phyloP scores from a whole-genome alignment of 78 protist species.

The Ministeria vibrans region DNA sequence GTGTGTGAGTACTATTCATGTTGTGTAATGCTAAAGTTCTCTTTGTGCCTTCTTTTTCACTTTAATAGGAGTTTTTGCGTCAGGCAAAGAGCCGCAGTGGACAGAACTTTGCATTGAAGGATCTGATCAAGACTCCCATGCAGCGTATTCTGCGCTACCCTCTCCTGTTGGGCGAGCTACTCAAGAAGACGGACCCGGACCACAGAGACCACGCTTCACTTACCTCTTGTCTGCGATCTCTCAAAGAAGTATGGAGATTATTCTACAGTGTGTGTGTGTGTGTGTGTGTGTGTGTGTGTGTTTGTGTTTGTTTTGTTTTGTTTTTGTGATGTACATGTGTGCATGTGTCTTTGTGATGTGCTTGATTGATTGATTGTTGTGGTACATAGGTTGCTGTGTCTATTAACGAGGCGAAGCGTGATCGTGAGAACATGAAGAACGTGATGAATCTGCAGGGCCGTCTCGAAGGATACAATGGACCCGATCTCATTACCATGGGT shows the following conservation, averaged over 20 bases:
- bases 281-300: too few species aligned
- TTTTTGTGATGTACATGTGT: background rate
- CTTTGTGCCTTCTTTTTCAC: background rate
- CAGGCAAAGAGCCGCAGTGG: background rate
- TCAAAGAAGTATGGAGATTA: background rate
- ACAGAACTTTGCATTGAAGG: background rate
- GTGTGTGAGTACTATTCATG: background rate
- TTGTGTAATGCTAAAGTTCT: background rate
- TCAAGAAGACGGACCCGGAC: background rate
- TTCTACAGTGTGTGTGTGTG: background rate
- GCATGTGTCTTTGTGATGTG: background rate
- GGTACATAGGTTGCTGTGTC: background rate
- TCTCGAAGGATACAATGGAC: too few species aligned
- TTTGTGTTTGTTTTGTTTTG: background rate
- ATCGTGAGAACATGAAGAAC: background rate
- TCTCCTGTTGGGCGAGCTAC: background rate
- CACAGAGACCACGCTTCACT: background rate
- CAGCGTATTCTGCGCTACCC: conserved; percentile 14
- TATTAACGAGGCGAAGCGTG: conserved; percentile 9
- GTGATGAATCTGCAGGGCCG: background rate
- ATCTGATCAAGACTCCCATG: conserved; percentile 6
- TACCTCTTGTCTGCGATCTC: background rate
- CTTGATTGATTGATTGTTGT: background rate
- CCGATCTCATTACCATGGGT: too few species aligned
- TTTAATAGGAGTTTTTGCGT: background rate